Evolutionary conservation across 345 rosid species (phyloP).

Genomic region (Euclidium syriacum): DNA sequence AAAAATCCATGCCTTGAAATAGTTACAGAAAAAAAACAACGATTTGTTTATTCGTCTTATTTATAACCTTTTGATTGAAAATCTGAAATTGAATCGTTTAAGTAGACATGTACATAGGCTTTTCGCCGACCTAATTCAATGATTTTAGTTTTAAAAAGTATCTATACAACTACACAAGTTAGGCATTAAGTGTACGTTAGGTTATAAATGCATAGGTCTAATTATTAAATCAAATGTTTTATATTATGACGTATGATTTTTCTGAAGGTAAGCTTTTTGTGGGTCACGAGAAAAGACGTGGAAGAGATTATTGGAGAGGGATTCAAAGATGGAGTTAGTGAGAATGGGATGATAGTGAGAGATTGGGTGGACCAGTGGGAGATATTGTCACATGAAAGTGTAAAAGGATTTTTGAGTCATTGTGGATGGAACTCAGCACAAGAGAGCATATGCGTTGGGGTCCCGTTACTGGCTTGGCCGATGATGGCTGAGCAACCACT

Average conservation of each 20-base stretch:
- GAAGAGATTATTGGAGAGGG: conserved; percentile 34
- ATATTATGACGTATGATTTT: background rate
- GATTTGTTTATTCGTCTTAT: too few species aligned
- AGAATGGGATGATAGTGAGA: conserved; percentile 49
- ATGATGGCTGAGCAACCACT: conserved; percentile 73
- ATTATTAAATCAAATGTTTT: background rate
- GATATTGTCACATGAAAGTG: conserved; percentile 48
- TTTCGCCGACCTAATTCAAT: background rate
- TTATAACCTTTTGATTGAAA: too few species aligned
- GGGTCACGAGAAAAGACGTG: conserved; percentile 51
- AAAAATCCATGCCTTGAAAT: too few species aligned
- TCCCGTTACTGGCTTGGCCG: conserved; percentile 80
- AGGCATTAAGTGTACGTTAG: background rate
- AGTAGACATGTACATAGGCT: too few species aligned
- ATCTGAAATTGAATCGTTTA: too few species aligned
- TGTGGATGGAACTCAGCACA: conserved; percentile 84
- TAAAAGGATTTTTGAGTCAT: conserved; percentile 68
- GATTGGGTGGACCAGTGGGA: conserved; percentile 73
- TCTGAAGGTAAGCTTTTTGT: conserved; percentile 41
- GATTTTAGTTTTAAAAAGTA: too few species aligned
- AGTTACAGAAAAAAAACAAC: too few species aligned
- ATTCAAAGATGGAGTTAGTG: conserved; percentile 43
- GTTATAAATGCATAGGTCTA: background rate
- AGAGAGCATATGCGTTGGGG: conserved; percentile 65
- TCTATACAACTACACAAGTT: background rate